These are phyloP conservation scores for Pleomassaria siparia DNA, from an alignment of 2,329 filamentous ascomycete genomes.

Conservation along the genomic window DNA sequence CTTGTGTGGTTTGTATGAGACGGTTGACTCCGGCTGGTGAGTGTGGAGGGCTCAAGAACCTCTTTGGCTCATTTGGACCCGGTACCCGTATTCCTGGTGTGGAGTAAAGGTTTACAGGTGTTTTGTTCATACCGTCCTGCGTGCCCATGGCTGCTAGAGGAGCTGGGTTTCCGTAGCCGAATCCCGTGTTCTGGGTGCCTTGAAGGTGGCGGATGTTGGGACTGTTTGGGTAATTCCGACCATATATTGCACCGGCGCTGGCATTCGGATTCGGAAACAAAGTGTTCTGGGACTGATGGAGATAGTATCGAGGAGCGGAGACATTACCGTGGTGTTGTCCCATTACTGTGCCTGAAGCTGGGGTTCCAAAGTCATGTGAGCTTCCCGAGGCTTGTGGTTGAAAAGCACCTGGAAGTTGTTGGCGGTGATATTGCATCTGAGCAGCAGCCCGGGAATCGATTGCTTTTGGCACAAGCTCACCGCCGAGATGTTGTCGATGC, in stretches of 20 bases:
- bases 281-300: neutral
- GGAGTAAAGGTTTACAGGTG: neutral
- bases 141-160: neutral
- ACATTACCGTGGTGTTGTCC: neutral
- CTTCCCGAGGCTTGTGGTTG: too few relatives aligned
- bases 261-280: too few relatives aligned
- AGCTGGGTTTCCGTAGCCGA: neutral
- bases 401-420: too few relatives aligned
- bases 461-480: neutral
- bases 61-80: neutral
- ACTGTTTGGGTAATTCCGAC: too few relatives aligned
- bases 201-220: neutral
- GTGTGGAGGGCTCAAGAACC: neutral
- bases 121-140: neutral
- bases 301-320: neutral
- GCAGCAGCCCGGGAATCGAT: neutral
- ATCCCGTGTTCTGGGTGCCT: neutral
- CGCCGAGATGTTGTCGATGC: neutral
- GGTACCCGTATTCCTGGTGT: neutral
- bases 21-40: too few relatives aligned
- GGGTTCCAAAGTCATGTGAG: neutral
- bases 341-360: neutral
- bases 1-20: too few relatives aligned
- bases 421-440: neutral
- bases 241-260: too few relatives aligned